Evolutionary conservation across 2,329 filamentous ascomycete genomes (phyloP), one percentile per base, ranked within the genome.

Genomic region (Pezicula radicicola): DNA sequence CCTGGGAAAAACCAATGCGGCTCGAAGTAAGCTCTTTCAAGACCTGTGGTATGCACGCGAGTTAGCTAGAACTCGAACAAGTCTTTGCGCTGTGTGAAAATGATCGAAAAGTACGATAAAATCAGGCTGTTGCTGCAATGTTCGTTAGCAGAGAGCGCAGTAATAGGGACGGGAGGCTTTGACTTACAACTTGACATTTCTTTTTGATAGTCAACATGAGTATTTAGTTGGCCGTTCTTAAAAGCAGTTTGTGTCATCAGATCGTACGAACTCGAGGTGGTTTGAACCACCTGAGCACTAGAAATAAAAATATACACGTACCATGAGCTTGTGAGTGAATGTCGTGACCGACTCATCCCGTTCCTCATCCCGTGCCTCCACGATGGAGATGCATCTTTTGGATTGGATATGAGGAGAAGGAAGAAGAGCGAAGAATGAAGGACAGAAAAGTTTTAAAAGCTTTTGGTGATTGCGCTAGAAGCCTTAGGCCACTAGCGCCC

Each of bases 141-240:
- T 33, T 18, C 7, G 25, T 42, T 18, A 42, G 25, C 40, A 18
- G 7, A 42, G 6, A 21, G 16, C 16, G 27, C 21, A 33, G 49
- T 45, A 36, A 48, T 25, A 25, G 6, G 3, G 25, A 25, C 25
- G 50, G 83, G 80, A 84, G 79, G 84, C 77, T 82, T 77, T 81
- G 82, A 78, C 30, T 33, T 33, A 33, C 30, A 83, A 79, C 79
- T 83, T 83, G 80, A 81, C 78, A 72, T 70, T 75, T 73, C 59
- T 60, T 62, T 59, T 65, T 61, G 30, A 33, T 33, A 70, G 72
- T 83, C 80, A 77, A 81, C 80, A 83, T 76, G 66, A 64, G 57
- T 62, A 71, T 82, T 84, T 78, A 78, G 81, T 80, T 82, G 80
- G 80, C 80, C 79, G 80, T 84, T 84, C 80, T 83, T 83, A 81